Conservation (phyloP, 2,329 filamentous ascomycete genomes). For the Ascochyta fabae region DNA sequence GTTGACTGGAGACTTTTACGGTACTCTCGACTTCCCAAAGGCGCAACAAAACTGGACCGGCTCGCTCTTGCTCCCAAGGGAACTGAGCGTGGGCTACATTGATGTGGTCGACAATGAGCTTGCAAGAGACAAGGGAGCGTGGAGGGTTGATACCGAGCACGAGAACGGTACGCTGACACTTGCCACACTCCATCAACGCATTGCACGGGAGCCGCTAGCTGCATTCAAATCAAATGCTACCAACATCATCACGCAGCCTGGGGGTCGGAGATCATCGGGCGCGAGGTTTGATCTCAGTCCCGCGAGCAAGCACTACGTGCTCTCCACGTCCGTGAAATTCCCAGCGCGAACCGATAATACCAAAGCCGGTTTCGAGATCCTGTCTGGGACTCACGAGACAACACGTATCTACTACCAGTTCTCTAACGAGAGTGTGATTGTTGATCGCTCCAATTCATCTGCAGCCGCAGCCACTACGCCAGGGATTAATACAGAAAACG, state of each 20-base stretch:
- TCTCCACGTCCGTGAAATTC: constrained; percentile 50
- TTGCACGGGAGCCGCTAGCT: constrained; percentile 47
- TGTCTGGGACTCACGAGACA: constrained; percentile 50
- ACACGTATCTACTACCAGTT: constrained; percentile 56
- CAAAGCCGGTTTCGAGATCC: constrained; percentile 52
- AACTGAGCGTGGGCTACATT: constrained; percentile 52
- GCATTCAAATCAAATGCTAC: constrained; percentile 40
- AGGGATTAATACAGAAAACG: constrained; percentile 49
- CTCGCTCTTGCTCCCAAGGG: constrained; percentile 52
- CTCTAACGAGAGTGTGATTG: constrained; percentile 52
- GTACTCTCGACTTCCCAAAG: constrained; percentile 49
- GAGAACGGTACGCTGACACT: constrained; percentile 48
- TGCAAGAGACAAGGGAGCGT: constrained; percentile 48
- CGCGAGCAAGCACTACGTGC: constrained; percentile 50
- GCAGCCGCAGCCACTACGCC: constrained; percentile 50
- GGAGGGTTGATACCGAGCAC: constrained; percentile 43
- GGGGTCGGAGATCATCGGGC: constrained; percentile 16
- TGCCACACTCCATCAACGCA: constrained; percentile 48
- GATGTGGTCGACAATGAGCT: constrained; percentile 53
- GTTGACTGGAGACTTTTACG: constrained; percentile 55
- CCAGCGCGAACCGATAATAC: constrained; percentile 45
- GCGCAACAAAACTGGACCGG: constrained; percentile 55
- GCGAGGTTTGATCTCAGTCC: constrained; percentile 25
- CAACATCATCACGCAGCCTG: constrained; percentile 21
- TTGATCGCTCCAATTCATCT: constrained; percentile 52